Evolutionary conservation across 2,329 filamentous ascomycete species (phyloP).

Genomic region (Pseudogymnoascus sp.): DNA sequence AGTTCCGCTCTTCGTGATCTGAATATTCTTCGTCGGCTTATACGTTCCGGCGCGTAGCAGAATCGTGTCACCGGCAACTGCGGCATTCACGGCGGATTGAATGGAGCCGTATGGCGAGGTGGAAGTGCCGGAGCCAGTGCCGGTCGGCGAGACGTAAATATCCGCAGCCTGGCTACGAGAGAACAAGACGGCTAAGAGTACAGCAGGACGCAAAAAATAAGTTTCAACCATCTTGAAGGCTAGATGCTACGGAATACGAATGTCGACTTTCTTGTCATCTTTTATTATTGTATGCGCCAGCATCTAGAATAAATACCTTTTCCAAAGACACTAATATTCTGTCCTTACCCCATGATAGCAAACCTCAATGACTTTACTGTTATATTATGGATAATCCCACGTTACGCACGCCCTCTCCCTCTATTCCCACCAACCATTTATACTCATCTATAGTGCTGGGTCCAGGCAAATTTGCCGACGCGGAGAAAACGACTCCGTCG

Average conservation of each 20-base stretch:
- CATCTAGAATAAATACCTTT: not conserved
- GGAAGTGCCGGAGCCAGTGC: constrained; percentile 33
- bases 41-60: constrained; percentile 38
- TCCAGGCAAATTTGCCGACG: not conserved
- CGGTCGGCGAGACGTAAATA: constrained; percentile 38
- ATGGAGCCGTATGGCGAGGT: constrained; percentile 37
- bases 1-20: constrained; percentile 38
- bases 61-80: constrained; percentile 38
- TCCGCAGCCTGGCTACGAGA: constrained; percentile 20
- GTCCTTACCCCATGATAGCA: not conserved
- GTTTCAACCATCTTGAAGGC: not conserved
- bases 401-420: not conserved
- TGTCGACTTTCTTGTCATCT: not conserved
- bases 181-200: not conserved
- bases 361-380: not conserved
- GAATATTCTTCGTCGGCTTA: constrained; percentile 38
- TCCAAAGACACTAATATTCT: not conserved
- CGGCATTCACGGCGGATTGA: constrained; percentile 37
- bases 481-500: constrained; percentile 1
- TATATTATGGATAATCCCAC: not conserved
- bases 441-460: not conserved
- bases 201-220: not conserved
- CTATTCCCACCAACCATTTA: not conserved
- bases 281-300: not conserved
- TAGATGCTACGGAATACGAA: not conserved